Percentiles rank a stretch among this genome's conserved stretches.
These are phyloP conservation scores for Boletus rufocinnamomeus DNA, from an alignment of 768 basidiomycete species.

Conservation along the genomic window DNA sequence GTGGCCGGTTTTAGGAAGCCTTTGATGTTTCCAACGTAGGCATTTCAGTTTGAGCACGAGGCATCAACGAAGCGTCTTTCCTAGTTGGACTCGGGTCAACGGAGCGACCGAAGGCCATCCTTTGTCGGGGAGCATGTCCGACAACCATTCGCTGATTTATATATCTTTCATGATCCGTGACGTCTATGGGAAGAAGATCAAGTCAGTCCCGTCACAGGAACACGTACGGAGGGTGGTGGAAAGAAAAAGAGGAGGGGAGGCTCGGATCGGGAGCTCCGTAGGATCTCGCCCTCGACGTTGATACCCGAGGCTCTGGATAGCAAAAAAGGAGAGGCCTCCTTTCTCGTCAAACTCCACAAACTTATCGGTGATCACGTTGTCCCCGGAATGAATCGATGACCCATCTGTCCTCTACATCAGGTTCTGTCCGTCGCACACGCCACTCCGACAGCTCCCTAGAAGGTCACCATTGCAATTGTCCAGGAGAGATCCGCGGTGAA, in stretches of 20 bases:
- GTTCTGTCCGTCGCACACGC: not conserved
- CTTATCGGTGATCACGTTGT: not conserved
- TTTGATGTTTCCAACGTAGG: conserved; percentile 9
- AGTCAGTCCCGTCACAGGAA: not conserved
- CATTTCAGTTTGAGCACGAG: conserved; percentile 58
- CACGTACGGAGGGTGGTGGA: not conserved
- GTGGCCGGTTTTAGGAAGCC: conserved; percentile 6
- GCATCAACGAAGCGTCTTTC: conserved; percentile 60
- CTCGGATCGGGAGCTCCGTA: conserved; percentile 3
- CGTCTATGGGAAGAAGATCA: not conserved
- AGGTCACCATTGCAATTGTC: not conserved
- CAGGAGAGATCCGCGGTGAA: conserved; percentile 11
- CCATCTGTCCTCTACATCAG: not conserved
- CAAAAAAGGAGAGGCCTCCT: conserved; percentile 4
- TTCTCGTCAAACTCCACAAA: conserved; percentile 5
- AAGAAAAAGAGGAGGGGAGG: not conserved
- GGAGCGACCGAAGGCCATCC: conserved; percentile 52
- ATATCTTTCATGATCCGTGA: conserved; percentile 44
- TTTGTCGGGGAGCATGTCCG: conserved; percentile 40
- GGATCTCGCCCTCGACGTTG: not conserved
- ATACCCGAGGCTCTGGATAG: conserved; percentile 4
- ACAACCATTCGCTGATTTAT: conserved; percentile 63
- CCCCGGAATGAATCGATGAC: conserved; percentile 3
- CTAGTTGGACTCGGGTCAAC: conserved; percentile 40
- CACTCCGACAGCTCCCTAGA: conserved; percentile 1